Percentiles rank a stretch among this genome's conserved stretches.
phyloP scores from a whole-genome alignment of 208 protist genomes.

The Leishmania lainsoni region DNA sequence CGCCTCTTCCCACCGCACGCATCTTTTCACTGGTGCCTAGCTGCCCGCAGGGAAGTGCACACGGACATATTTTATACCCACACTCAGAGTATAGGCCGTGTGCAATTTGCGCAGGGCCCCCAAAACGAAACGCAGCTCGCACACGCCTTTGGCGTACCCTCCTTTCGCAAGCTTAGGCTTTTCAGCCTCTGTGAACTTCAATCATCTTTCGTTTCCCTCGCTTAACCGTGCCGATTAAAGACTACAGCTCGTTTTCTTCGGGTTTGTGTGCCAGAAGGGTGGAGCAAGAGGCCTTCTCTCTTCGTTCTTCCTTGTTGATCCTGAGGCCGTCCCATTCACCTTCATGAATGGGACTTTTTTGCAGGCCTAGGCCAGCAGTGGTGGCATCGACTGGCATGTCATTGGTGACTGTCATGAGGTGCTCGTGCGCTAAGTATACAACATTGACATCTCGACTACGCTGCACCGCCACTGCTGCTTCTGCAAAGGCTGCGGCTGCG shows the following conservation, averaged over 20 bases:
- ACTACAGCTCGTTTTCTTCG: too few relatives aligned
- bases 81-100: neutral
- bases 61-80: neutral
- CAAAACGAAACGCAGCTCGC: neutral
- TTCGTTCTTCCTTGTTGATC: neutral
- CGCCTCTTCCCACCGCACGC: neutral
- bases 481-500: neutral
- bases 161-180: neutral
- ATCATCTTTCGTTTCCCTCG: neutral
- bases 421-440: neutral
- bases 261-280: neutral
- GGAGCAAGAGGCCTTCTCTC: neutral
- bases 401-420: neutral
- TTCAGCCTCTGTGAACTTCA: neutral
- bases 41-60: neutral
- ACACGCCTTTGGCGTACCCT: neutral
- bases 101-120: neutral
- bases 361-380: neutral
- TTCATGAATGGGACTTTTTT: neutral
- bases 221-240: neutral
- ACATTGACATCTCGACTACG: constrained; percentile 14
- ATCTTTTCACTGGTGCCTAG: neutral
- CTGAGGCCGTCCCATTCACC: neutral
- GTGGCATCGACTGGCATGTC: neutral
- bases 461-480: neutral